A percentile compares a stretch with the other conserved stretches of the same genome.
Conservation (phyloP, 768 basidiomycete species). For the Baorangia bicolor region DNA sequence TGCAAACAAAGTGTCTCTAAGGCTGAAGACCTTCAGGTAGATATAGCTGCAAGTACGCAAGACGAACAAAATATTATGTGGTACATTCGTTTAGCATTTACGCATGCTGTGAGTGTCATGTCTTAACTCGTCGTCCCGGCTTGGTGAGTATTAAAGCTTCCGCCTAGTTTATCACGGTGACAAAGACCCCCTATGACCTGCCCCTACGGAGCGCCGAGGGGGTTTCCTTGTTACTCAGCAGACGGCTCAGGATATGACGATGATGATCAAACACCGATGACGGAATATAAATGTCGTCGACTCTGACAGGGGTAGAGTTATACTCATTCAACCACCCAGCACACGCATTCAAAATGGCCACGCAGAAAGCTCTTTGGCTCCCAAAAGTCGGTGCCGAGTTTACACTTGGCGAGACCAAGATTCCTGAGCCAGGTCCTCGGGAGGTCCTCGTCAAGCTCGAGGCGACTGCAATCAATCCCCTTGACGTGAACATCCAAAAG, state of each 20-base stretch:
- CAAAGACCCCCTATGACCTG: too few species aligned
- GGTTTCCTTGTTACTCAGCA: neutral
- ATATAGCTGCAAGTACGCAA: too few species aligned
- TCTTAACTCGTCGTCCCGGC: too few species aligned
- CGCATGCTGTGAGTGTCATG: too few species aligned
- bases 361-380: conserved; percentile 21
- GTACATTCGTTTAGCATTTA: too few species aligned
- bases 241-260: neutral
- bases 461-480: conserved; percentile 45
- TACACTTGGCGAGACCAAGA: conserved; percentile 6
- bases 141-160: too few species aligned
- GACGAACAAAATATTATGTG: too few species aligned
- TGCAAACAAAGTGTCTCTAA: too few species aligned
- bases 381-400: conserved; percentile 11
- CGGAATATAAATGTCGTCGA: neutral
- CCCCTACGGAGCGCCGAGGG: too few species aligned
- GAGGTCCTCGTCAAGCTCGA: conserved; percentile 44
- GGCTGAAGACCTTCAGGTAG: too few species aligned
- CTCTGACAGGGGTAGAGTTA: neutral
- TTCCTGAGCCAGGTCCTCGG: conserved; percentile 39
- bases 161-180: too few species aligned
- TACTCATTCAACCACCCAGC: neutral
- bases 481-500: conserved; percentile 31
- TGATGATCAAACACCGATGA: too few species aligned
- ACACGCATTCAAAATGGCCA: neutral